Evolutionary conservation across 192 early-diverging fungal genomes (phyloP), one percentile per base, ranked within the genome.

Genomic region (Backusella sp.): DNA sequence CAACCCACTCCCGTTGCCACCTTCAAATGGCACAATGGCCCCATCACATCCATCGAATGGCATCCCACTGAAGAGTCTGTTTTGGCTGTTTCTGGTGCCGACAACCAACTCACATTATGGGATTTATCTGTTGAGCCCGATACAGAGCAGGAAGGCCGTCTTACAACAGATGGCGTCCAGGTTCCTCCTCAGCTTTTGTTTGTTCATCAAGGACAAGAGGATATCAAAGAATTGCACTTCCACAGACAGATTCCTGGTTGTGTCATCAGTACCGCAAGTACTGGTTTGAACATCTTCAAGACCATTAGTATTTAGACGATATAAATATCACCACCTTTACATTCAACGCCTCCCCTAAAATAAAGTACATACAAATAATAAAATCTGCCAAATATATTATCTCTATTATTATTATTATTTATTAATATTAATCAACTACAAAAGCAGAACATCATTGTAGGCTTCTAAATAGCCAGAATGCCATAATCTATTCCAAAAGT

Each of bases 11-110:
- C 98, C 1, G 95, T 96, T 14, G 98, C 98, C 8, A 90, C 90
- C 12, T 99, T 98, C 85, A 90, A 91, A 73, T 99, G 98, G 98
- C 97, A 99, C 84, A 90, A 89, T 67, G 87, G 84, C 52, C 91
- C 96, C 8, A 91, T 99, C 73, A 98, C 97, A 1, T 97, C 95
- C 19, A 95, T 99, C 77, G 98, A 99, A 85, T 99, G 97, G 97
- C 92, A 95, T 73, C 95, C 96, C 6, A 91, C 86, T 2, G 98
- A 99, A 78, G 92, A 94, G 74, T 97, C 95, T 11, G 90, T 97
- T 28, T 81, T 99, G 49, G 96, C 92, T 14, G 96, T 96, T 41
- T 82, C 93, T 17, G 97, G 97, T 6, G 96, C 93, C 12, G 98
- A 99, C 83, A 91, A 99, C 79, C 98, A 99, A 86, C 79, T 97